Percentiles rank a stretch among this genome's conserved stretches.
Conservation (phyloP, 2,329 filamentous ascomycete species). For the Triangularia setosa region DNA sequence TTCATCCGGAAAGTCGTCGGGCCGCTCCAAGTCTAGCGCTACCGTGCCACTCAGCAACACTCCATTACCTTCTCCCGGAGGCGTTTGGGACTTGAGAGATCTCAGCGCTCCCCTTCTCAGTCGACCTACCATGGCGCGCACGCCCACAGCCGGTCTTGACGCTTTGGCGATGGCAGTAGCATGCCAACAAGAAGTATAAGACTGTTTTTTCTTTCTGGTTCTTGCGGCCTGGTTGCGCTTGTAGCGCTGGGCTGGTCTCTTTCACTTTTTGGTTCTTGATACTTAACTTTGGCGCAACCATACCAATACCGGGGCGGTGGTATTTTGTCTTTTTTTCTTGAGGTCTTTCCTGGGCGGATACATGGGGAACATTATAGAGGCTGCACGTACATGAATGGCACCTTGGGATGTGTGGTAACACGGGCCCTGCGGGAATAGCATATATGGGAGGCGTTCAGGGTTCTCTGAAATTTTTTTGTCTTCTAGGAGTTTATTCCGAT, state of each 20-base stretch:
- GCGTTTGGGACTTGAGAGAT: conserved; percentile 46
- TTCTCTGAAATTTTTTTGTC: background rate
- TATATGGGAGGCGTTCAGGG: background rate
- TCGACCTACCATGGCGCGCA: conserved; percentile 40
- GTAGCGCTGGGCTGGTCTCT: background rate
- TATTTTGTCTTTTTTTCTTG: background rate
- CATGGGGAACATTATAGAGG: background rate
- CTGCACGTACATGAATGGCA: background rate
- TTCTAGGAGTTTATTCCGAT: background rate
- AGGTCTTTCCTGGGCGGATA: background rate
- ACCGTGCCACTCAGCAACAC: conserved; percentile 10
- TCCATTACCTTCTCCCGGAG: conserved; percentile 33
- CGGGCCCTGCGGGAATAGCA: background rate
- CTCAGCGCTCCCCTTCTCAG: conserved; percentile 43
- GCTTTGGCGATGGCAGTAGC: conserved; percentile 52
- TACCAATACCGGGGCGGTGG: background rate
- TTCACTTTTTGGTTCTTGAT: background rate
- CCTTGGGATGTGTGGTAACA: background rate
- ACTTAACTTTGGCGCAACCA: background rate
- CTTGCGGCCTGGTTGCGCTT: background rate
- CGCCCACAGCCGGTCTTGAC: conserved; percentile 52
- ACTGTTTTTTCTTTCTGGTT: background rate
- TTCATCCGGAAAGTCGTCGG: conserved; percentile 19
- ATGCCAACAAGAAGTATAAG: conserved; percentile 42
- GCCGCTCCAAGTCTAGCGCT: conserved; percentile 26